A percentile compares a stretch with the other conserved stretches of the same genome.
Conservation (phyloP, 2,329 filamentous ascomycete species). For the Penicillium polonicum region DNA sequence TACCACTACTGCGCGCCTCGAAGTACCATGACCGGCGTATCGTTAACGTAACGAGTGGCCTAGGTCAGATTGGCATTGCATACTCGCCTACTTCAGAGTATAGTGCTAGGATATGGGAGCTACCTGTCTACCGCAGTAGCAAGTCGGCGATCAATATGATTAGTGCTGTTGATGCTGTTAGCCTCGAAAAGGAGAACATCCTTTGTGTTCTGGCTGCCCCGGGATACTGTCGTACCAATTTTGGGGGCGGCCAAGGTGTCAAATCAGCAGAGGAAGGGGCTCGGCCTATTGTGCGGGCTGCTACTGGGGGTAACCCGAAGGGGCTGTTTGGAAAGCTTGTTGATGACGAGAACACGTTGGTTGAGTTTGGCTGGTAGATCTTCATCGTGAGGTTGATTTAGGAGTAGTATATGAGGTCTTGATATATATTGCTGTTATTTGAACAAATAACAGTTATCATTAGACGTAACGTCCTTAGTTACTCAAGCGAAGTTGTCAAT, state of each 20-base stretch:
- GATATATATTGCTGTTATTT: neutral
- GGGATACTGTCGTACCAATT: neutral
- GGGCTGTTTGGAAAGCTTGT: neutral
- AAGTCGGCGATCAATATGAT: constrained; percentile 10
- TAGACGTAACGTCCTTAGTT: neutral
- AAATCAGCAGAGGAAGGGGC: neutral
- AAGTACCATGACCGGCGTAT: constrained; percentile 12
- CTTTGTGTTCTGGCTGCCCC: neutral
- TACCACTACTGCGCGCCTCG: constrained; percentile 8
- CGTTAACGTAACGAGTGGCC: constrained; percentile 11
- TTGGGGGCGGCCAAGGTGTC: neutral
- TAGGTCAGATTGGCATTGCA: constrained; percentile 7
- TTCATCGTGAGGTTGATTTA: neutral
- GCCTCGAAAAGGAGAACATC: neutral
- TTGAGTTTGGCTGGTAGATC: neutral
- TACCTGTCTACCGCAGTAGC: constrained; percentile 6
- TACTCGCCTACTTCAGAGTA: constrained; percentile 2
- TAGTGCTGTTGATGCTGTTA: constrained; percentile 1
- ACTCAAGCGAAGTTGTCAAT: neutral
- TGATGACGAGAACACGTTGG: neutral
- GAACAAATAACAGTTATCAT: neutral
- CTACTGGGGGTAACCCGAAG: neutral
- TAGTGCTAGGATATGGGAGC: neutral
- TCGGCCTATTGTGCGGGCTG: neutral
- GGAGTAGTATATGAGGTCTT: neutral